Conservation (phyloP, 2,329 filamentous ascomycete species). For the Fusarium secorum region DNA sequence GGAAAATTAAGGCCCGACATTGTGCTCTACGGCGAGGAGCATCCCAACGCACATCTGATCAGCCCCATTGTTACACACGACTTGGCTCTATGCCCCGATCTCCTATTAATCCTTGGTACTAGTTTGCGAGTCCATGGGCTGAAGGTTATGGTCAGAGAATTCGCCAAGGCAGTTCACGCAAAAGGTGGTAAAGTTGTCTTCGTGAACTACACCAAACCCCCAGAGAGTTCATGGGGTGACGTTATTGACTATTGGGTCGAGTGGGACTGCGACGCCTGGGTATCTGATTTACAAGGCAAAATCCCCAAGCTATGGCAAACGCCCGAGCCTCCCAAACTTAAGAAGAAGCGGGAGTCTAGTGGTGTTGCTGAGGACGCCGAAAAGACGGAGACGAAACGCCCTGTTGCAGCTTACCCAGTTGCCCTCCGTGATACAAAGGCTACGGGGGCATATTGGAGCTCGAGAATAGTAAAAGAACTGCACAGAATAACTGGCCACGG, state of each 20-base stretch:
- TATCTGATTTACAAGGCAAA: conserved; percentile 66
- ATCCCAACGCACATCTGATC: conserved; percentile 73
- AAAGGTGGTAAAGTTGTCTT: conserved; percentile 74
- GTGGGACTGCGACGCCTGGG: conserved; percentile 80
- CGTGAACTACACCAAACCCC: conserved; percentile 75
- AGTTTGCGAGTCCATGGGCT: conserved; percentile 75
- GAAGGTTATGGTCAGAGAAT: conserved; percentile 74
- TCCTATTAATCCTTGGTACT: conserved; percentile 75
- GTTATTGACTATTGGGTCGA: conserved; percentile 78
- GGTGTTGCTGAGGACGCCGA: conserved; percentile 35
- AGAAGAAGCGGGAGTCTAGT: conserved; percentile 48
- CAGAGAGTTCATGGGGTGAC: conserved; percentile 76
- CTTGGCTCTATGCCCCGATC: conserved; percentile 68
- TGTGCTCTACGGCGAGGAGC: conserved; percentile 77
- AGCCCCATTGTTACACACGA: conserved; percentile 74
- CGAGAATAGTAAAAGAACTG: conserved; percentile 53
- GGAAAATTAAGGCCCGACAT: conserved; percentile 76
- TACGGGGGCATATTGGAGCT: conserved; percentile 55
- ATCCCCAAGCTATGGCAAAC: conserved; percentile 68
- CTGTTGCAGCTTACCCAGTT: conserved; percentile 50
- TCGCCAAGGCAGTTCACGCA: conserved; percentile 74
- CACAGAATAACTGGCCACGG: conserved; percentile 46
- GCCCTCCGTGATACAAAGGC: conserved; percentile 56
- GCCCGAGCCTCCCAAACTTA: conserved; percentile 54
- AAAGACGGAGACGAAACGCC: conserved; percentile 45